Conservation (phyloP, 2,329 filamentous ascomycete genomes). For the Epichloe aotearoae region DNA sequence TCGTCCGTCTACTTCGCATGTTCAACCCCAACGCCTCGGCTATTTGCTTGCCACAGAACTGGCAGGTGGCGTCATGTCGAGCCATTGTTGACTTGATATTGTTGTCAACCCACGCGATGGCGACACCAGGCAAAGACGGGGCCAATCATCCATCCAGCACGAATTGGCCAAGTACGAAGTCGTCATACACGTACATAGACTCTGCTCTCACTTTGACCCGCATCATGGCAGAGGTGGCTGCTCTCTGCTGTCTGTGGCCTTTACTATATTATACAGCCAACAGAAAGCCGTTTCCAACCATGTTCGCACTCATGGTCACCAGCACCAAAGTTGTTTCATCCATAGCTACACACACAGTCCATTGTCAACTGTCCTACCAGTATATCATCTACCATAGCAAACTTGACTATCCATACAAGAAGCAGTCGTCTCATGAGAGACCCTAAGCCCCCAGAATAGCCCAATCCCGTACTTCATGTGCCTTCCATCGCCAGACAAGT, state of each 20-base stretch:
- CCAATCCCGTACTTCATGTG: background rate
- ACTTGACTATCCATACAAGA: constrained; percentile 4
- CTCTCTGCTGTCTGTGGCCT: no score
- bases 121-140: no score
- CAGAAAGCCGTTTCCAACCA: no score
- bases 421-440: background rate
- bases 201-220: background rate
- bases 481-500: background rate
- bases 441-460: background rate
- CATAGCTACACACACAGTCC: background rate
- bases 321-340: no score
- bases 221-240: no score
- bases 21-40: background rate
- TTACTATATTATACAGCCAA: no score
- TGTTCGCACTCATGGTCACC: no score
- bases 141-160: no score
- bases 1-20: no score
- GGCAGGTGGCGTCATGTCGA: background rate
- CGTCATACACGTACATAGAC: no score
- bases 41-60: background rate
- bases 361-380: background rate
- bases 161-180: no score
- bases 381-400: background rate
- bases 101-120: background rate
- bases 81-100: background rate